Conservation (phyloP, 176 grass and related monocot genomes). For the Typha latifolia region DNA sequence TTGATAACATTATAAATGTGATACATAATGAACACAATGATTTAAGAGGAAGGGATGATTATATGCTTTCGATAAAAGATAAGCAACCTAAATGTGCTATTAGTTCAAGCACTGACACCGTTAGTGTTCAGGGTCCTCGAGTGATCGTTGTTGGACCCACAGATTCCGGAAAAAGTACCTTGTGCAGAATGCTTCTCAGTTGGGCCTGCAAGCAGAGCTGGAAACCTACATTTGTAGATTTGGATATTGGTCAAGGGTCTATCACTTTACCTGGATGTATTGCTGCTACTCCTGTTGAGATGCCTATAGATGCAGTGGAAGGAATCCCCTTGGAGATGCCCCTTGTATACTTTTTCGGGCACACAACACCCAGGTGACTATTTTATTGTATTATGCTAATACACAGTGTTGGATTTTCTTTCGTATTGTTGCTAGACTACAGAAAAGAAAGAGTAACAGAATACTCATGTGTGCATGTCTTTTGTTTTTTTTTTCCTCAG, state of each 20-base stretch:
- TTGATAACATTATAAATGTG: no score
- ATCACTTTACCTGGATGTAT: constrained; percentile 89
- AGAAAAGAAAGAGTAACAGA: no score
- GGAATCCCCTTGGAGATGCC: constrained; percentile 98
- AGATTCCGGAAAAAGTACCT: constrained; percentile 91
- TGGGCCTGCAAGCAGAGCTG: constrained; percentile 80
- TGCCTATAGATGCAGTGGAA: constrained; percentile 86
- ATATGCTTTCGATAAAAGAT: not conserved
- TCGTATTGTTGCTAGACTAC: not conserved
- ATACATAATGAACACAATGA: no score
- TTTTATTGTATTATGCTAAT: not conserved
- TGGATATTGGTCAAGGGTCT: constrained; percentile 86
- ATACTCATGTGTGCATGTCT: no score
- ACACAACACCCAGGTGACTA: constrained; percentile 65
- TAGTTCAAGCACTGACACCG: constrained; percentile 8
- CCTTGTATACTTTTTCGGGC: constrained; percentile 73
- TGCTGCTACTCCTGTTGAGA: constrained; percentile 83
- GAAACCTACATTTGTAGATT: constrained; percentile 89
- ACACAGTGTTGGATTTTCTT: not conserved
- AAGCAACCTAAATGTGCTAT: not conserved
- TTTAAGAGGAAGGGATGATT: no score
- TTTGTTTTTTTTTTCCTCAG: no score
- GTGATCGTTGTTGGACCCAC: constrained; percentile 86
- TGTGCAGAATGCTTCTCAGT: constrained; percentile 83
- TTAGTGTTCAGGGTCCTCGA: constrained; percentile 52